Evolutionary conservation across 75 land plant species (phyloP), one percentile per base, ranked within the genome.

Genomic region (Cryptomeria japonica): DNA sequence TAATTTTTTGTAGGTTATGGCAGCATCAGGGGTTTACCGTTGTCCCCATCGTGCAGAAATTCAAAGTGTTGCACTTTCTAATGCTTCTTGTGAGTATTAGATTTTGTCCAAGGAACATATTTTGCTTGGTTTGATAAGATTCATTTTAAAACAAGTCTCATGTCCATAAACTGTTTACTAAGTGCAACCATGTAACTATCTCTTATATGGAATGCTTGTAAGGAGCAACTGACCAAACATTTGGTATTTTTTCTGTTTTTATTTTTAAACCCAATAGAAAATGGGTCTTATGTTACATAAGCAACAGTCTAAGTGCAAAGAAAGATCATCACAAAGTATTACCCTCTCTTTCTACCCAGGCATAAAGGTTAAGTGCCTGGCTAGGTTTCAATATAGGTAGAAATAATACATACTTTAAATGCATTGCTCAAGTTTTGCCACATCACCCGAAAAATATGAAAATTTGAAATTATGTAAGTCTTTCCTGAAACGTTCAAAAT

Each of bases 11-110:
- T 84, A 96, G 97, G 92, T 94, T 39, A 77, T 88, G 89, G 87
- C 91, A 31, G 90, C 95, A 85, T 87, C 87, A 28, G 32, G 89
- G 84, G 87, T 96, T 9, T 89, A 88, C 14, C 95, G 93, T 44
- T 97, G 97, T 76, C 97, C 98, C 61, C 98, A 97, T 91, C 92
- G 94, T 84, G 92, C 96, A 5, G 98, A 97, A 89, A 91, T 97
- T 80, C 98, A 97, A 85, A 91, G 96, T 88, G 87, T 97, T 34
- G 92, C 89, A 19, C 93, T 95, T 64, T 91, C 92, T 31, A 91
- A 93, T n/a, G 90, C 84, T 80, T 92, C 88, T 15, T 61, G 96
- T 95, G 46, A 90, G 94, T 85, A 38, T 37, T 39, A 19, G 36
- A 12, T 34, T 73, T 73, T 73, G 37, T 3, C 37, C 11, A 32